phyloP scores from a whole-genome alignment of 176 grass and related monocot genomes.

The Themeda triandra region DNA sequence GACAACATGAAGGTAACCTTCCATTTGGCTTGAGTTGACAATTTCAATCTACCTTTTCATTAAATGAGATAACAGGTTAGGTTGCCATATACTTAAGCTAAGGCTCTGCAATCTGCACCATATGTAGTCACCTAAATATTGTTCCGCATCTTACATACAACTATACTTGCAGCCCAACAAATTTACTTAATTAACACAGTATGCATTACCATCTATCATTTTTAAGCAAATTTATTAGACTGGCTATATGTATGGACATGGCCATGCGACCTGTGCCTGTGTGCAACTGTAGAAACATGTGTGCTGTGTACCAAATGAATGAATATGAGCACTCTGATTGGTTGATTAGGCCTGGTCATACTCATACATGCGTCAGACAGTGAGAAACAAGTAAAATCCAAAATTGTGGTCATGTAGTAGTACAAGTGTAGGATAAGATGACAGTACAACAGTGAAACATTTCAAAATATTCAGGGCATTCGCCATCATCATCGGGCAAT shows the following conservation, averaged over 20 bases:
- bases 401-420: conserved; percentile 1
- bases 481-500: conserved; percentile 24
- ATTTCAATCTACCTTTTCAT: not conserved
- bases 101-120: too few species aligned
- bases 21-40: not conserved
- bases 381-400: not conserved
- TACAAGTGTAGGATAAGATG: not conserved
- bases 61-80: not conserved
- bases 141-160: too few species aligned
- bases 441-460: conserved; percentile 19
- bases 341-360: not conserved
- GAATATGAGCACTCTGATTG: not conserved
- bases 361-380: not conserved
- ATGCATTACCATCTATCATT: too few species aligned
- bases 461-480: conserved; percentile 21
- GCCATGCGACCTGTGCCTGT: not conserved
- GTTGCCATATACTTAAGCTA: not conserved
- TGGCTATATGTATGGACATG: too few species aligned
- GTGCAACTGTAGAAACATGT: not conserved
- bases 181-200: too few species aligned
- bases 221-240: too few species aligned
- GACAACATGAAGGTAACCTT: not conserved
- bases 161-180: too few species aligned
- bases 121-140: too few species aligned
- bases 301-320: not conserved